Base-by-base conservation (phyloP, 2,329 filamentous ascomycete species). In the Aschersonia sp. region DNA sequence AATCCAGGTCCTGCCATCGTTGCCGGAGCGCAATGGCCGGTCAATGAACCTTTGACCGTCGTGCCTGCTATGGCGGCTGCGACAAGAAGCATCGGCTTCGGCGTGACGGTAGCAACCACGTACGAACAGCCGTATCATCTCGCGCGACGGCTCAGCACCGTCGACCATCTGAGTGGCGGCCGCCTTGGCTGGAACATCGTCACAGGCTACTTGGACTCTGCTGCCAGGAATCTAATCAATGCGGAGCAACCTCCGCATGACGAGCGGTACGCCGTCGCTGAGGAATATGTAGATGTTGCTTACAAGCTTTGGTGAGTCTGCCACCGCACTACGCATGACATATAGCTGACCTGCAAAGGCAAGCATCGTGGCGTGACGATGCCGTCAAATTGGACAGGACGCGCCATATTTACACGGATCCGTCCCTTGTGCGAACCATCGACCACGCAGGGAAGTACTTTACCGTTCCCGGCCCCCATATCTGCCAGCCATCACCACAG, bases 41-140 rank as follows among this genome's bases (percentile, higher is more conserved):
- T 84, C n/a, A 84, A 82, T 51, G 81, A 85, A 58, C 81, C 81
- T 0, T 57, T 85, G 2, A 52, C 58, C 5, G 71, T 80, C 2
- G 68, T 85, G 0, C 71, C 80, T 2, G 79, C 80, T 2, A 82
- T 85, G 79, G 80, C 81, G 1, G 80, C 80, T 1, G 80, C 69
- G 0, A 85, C 82, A 0, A 73, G 76, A 52, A 82, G 70, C 50
- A 72, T 86, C n/a, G 77, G 74, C 0, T 85, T 85, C 51, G 81
- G 81, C 1, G 77, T 85, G 1, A 85, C 82, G 0, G 73, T 80
- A 0, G 75, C 76, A 1, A 84, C 81, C 0, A 83, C 78, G 0
- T 85, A 85, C 51, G 81, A 85, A 58, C 74, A 80, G 56, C 81
- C 82, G 0, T 85, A 83, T 55, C 75, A 82, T 53, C 65, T 85